Percentiles rank a stretch among this genome's conserved stretches.
Conservation (phyloP, 352 stramenopile species). For the Phytophthora ramorum region DNA sequence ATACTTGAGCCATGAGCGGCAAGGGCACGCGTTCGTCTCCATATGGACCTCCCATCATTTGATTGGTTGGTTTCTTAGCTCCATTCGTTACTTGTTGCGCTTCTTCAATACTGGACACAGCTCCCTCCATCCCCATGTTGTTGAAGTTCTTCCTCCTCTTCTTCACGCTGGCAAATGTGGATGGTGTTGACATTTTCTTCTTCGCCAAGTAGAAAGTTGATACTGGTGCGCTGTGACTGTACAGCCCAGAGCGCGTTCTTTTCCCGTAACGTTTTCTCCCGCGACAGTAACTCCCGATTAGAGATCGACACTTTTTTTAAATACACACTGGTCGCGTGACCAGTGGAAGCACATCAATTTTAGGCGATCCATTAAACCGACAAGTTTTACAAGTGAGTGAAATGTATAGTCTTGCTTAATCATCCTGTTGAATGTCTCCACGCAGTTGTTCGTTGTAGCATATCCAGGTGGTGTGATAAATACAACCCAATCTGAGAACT, state of each 20-base stretch:
- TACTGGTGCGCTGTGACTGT: not conserved
- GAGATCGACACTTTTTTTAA: not conserved
- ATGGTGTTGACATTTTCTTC: not conserved
- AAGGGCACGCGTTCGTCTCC: no score
- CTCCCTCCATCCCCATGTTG: not conserved
- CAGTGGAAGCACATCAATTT: not conserved
- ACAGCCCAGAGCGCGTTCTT: not conserved
- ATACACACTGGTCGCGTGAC: not conserved
- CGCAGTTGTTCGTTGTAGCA: not conserved
- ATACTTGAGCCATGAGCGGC: no score
- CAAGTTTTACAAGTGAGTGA: not conserved
- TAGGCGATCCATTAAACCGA: not conserved
- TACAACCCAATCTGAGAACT: conserved; percentile 1
- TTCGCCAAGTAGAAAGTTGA: not conserved
- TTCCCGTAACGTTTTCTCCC: not conserved
- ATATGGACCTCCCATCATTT: not conserved
- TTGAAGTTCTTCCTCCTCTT: not conserved
- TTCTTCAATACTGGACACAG: not conserved
- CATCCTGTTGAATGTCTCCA: not conserved
- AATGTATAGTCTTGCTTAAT: conserved; percentile 11
- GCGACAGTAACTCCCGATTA: not conserved
- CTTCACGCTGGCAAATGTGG: not conserved
- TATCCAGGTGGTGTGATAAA: not conserved
- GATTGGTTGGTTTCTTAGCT: not conserved
- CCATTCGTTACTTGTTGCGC: not conserved